Percentiles rank a stretch among this genome's conserved stretches.
These are phyloP conservation scores for Emergomyces pasteurianus DNA, from an alignment of 2,329 filamentous ascomycete genomes.

Conservation along the genomic window DNA sequence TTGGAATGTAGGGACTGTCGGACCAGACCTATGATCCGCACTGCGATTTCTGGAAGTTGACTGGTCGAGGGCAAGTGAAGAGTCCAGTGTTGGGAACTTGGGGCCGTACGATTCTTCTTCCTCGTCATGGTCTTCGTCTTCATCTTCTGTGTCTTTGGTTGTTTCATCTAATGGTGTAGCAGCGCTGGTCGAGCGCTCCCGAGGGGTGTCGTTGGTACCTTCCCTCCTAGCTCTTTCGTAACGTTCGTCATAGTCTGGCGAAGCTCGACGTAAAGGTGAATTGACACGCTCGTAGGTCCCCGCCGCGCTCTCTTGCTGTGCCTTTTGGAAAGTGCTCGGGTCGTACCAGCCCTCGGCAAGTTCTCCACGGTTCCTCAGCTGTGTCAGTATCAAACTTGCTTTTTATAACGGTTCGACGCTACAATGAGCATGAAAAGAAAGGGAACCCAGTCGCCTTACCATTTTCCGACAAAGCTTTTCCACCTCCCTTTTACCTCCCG, in stretches of 20 bases:
- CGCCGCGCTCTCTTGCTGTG: constrained; percentile 27
- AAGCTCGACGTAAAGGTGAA: constrained; percentile 6
- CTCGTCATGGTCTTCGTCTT: constrained; percentile 34
- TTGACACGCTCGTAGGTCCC: constrained; percentile 6
- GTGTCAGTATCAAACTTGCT: constrained; percentile 32
- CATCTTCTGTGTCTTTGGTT: constrained; percentile 10
- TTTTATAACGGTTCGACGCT: background rate
- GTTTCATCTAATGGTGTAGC: constrained; percentile 6
- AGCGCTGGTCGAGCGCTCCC: background rate
- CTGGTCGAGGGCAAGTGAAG: constrained; percentile 8
- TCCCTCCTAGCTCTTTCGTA: background rate
- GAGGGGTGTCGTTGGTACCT: background rate
- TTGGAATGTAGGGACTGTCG: constrained; percentile 54
- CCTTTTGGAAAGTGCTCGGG: constrained; percentile 53
- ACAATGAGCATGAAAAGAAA: background rate
- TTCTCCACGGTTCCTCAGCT: constrained; percentile 64
- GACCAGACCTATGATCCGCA: constrained; percentile 34
- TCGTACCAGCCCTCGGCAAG: constrained; percentile 91
- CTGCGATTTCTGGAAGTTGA: constrained; percentile 15
- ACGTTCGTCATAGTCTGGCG: constrained; percentile 15
- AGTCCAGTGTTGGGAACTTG: constrained; percentile 30
- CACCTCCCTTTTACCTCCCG: constrained; percentile 71
- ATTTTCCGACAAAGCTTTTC: constrained; percentile 87
- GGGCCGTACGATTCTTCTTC: constrained; percentile 55
- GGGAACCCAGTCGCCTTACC: constrained; percentile 41